Evolutionary conservation across 306 rosid genomes (phyloP).

Genomic region (Cucumis melo): DNA sequence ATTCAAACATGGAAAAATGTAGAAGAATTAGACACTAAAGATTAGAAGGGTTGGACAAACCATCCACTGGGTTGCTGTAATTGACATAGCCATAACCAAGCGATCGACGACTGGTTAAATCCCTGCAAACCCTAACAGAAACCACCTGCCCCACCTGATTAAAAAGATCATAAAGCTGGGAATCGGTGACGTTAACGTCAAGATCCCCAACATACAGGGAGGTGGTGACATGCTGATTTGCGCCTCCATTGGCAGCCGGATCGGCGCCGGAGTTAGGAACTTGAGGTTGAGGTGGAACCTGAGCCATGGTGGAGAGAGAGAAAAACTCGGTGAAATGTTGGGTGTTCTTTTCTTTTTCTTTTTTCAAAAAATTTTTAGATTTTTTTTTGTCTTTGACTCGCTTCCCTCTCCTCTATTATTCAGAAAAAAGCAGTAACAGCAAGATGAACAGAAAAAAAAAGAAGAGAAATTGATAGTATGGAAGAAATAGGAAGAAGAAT

Average conservation of each 20-base stretch:
- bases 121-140: slow-evolving; percentile 98
- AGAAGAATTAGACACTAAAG: background rate
- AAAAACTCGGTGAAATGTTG: background rate
- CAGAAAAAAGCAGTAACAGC: slow-evolving; percentile 18
- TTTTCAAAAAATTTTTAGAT: background rate
- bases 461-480: background rate
- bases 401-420: slow-evolving; percentile 96
- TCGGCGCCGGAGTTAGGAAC: slow-evolving; percentile 48
- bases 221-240: slow-evolving; percentile 70
- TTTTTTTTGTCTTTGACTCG: slow-evolving; percentile 23
- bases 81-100: slow-evolving; percentile 97
- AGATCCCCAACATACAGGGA: slow-evolving; percentile 97
- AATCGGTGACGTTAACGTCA: slow-evolving; percentile 61
- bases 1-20: background rate
- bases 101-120: slow-evolving; percentile 67
- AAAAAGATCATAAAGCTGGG: slow-evolving; percentile 87
- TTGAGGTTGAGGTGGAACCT: slow-evolving; percentile 74
- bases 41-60: slow-evolving; percentile 19
- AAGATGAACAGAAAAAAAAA: slow-evolving; percentile 12
- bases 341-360: background rate
- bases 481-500: background rate
- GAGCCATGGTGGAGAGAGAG: slow-evolving; percentile 44
- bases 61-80: slow-evolving; percentile 63
- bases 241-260: slow-evolving; percentile 26
- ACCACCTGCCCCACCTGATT: slow-evolving; percentile 86